Evolutionary conservation across 2,329 filamentous ascomycete species (phyloP), one percentile per base, ranked within the genome.

Genomic region (Trichoderma afroharzianum): DNA sequence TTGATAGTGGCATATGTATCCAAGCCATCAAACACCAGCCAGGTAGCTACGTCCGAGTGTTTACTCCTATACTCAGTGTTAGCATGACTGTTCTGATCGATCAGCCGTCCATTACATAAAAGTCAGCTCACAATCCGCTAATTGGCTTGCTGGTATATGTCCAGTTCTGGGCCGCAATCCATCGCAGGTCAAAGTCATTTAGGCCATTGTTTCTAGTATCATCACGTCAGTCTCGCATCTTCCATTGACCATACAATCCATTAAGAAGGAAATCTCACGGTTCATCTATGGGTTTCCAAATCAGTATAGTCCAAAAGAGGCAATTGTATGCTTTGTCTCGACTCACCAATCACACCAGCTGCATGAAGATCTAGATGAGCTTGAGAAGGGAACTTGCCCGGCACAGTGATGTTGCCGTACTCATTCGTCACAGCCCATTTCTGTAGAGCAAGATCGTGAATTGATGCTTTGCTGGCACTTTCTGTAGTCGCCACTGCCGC

Each of bases 21-120:
- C 2, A 91, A 81, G 7, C 88, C 88, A 70, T 91, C 85, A 79
- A 91, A 91, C 0, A 90, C 80, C 1, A 91, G 82, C 82, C 85
- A 90, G 3, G 85, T 88, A 6, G 75, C 81, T 2, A 77, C 77
- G 12, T 36, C 26, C 4, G 58, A n/a, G 1, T 71, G 50, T 26
- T 67, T 70, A 30, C 32, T 39, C 82, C 15, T 80, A 79, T 3
- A 57, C 50, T 76, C 72, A 39, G 4, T 66, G 63, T 61, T 53
- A 39, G 73, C 74, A 53, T 32, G 50, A 24, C 3, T 7, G 14
- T 11, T 4, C 9, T 18, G 9, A 5, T 32, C 4, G 4, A 21
- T 24, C 3, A 18, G n/a, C 6, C 63, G n/a, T 58, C 72, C 14
- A 47, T 1, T 28, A n/a, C 18, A 18, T 6, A 0, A 5, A 24